A percentile compares a stretch with the other conserved stretches of the same genome.
Conservation (phyloP, 257 asterid species). For the Catharanthus roseus region DNA sequence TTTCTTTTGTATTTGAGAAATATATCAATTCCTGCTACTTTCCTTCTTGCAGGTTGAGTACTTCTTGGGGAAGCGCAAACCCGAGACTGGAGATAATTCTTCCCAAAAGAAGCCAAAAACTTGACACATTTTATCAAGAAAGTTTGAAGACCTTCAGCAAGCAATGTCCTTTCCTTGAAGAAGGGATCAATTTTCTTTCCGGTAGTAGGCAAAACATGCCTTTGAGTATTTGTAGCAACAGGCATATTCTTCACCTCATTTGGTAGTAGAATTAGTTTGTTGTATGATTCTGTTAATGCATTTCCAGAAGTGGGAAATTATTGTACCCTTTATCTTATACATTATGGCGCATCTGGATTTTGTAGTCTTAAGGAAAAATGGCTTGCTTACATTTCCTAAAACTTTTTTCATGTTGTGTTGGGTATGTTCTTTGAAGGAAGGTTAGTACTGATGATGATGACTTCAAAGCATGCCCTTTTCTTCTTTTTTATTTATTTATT, state of each 20-base stretch:
- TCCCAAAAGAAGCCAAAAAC: constrained; percentile 62
- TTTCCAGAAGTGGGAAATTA: not conserved
- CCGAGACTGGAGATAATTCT: constrained; percentile 40
- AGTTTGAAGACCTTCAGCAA: not conserved
- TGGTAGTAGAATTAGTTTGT: too few relatives aligned
- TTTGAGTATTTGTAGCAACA: not conserved
- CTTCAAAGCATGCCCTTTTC: not conserved
- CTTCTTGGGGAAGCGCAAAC: constrained; percentile 77
- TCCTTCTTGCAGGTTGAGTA: constrained; percentile 60
- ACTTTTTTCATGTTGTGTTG: not conserved
- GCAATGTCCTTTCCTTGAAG: too few relatives aligned
- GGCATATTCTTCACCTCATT: not conserved
- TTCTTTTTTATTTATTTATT: too few relatives aligned
- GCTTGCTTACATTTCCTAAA: not conserved
- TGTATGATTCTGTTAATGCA: not conserved
- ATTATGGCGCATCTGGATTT: not conserved
- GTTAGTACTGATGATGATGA: not conserved
- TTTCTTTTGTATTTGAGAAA: not conserved
- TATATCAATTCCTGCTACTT: constrained; percentile 1
- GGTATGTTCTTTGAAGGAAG: too few relatives aligned
- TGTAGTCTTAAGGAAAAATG: not conserved
- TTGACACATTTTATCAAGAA: constrained; percentile 25
- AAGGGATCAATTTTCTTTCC: too few relatives aligned
- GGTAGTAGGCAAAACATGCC: too few relatives aligned
- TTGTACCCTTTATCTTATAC: not conserved